phyloP scores from a whole-genome alignment of 2,329 filamentous ascomycete genomes.

The Colletotrichum sidae region DNA sequence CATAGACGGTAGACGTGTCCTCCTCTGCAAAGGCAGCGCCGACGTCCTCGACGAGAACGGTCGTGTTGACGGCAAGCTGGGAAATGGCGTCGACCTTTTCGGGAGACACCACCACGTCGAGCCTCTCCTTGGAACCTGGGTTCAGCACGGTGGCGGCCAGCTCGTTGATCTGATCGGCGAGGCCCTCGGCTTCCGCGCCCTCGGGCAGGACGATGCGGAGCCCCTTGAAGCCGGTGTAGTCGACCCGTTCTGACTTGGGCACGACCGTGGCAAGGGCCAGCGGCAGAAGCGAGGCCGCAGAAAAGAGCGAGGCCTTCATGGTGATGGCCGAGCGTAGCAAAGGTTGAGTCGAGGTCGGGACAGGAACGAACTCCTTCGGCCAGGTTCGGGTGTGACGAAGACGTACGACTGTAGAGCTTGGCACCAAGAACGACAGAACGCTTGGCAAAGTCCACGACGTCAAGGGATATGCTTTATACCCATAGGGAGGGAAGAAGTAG shows the following conservation, averaged over 20 bases:
- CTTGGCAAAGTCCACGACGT: not conserved
- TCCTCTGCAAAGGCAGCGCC: conserved; percentile 46
- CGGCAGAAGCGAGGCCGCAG: conserved; percentile 4
- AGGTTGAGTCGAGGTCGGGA: not conserved
- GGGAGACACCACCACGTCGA: conserved; percentile 49
- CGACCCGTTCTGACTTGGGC: conserved; percentile 22
- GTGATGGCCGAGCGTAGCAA: not conserved
- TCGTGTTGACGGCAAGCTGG: conserved; percentile 45
- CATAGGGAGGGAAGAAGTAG: too few relatives aligned
- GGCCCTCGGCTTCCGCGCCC: conserved; percentile 1
- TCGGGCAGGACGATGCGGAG: conserved; percentile 30
- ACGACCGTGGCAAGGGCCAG: conserved; percentile 12
- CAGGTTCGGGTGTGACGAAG: not conserved
- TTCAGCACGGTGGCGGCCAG: conserved; percentile 21
- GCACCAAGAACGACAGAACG: not conserved
- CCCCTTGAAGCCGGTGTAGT: conserved; percentile 37
- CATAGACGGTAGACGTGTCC: conserved; percentile 33
- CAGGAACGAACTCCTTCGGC: not conserved
- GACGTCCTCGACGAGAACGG: conserved; percentile 45
- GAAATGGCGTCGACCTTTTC: conserved; percentile 45
- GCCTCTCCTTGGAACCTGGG: conserved; percentile 5
- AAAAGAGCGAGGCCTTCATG: conserved; percentile 32
- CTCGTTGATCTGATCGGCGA: conserved; percentile 30
- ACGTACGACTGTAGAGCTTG: not conserved
- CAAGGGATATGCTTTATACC: conserved; percentile 7